Evolutionary conservation across 352 stramenopile genomes (phyloP).

Genomic region (Globisporangium alternatum): DNA sequence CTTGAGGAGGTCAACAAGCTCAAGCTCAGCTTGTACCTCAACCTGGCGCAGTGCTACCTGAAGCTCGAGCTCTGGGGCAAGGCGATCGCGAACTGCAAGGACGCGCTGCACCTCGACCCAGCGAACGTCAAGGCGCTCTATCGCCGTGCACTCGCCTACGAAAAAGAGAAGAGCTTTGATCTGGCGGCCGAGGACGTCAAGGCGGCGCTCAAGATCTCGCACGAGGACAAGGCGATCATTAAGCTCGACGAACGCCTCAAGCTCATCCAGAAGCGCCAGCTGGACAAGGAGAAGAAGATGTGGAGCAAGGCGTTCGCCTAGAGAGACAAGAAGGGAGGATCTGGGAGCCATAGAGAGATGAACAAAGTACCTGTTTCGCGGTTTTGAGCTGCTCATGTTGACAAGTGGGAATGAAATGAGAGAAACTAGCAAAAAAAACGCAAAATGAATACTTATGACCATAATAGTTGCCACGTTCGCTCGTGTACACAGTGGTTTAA

Average conservation of each 20-base stretch:
- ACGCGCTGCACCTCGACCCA: slow-evolving; percentile 72
- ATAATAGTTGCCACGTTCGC: not conserved
- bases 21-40: slow-evolving; percentile 91
- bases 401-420: not conserved
- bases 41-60: slow-evolving; percentile 92
- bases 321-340: not conserved
- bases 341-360: not conserved
- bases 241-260: slow-evolving; percentile 77
- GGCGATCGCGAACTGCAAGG: slow-evolving; percentile 82
- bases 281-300: slow-evolving; percentile 91
- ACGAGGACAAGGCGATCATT: slow-evolving; percentile 75
- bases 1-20: slow-evolving; percentile 85
- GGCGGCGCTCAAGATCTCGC: slow-evolving; percentile 43
- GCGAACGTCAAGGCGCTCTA: slow-evolving; percentile 87
- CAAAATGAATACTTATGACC: not conserved
- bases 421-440: not conserved
- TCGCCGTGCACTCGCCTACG: slow-evolving; percentile 77
- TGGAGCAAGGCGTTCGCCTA: slow-evolving; percentile 83
- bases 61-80: slow-evolving; percentile 91
- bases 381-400: not conserved
- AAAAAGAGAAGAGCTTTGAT: slow-evolving; percentile 87
- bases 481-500: slow-evolving; percentile 13
- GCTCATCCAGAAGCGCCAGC: slow-evolving; percentile 60
- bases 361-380: not conserved
- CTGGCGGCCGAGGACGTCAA: slow-evolving; percentile 62